Conservation (phyloP, 2,329 filamentous ascomycete species). For the Apiospora kogelbergensis region DNA sequence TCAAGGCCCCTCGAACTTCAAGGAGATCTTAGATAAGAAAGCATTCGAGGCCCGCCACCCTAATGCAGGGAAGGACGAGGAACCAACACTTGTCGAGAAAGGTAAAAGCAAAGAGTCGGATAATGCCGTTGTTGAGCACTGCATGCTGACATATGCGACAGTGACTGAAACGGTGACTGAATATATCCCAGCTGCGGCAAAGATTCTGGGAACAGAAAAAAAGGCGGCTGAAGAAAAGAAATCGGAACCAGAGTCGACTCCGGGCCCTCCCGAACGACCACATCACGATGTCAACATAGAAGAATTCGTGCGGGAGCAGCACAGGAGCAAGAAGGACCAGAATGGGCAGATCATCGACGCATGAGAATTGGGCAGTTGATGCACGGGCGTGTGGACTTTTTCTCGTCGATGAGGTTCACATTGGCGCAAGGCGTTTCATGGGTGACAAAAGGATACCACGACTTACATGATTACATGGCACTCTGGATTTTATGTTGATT, state of each 20-base stretch:
- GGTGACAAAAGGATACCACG: neutral
- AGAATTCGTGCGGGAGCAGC: conserved; percentile 53
- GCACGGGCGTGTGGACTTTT: neutral
- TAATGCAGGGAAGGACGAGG: conserved; percentile 18
- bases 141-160: neutral
- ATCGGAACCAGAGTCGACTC: conserved; percentile 15
- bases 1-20: conserved; percentile 24
- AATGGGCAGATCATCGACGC: conserved; percentile 2
- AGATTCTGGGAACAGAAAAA: conserved; percentile 36
- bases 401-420: neutral
- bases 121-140: neutral
- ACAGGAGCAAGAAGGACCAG: conserved; percentile 40
- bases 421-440: neutral
- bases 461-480: neutral
- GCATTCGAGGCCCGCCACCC: conserved; percentile 35
- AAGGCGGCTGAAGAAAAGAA: conserved; percentile 21
- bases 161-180: conserved; percentile 35
- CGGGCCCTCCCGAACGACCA: conserved; percentile 43
- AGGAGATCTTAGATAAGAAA: conserved; percentile 44
- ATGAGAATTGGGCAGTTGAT: neutral
- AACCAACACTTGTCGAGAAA: conserved; percentile 43
- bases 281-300: conserved; percentile 49
- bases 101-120: conserved; percentile 29
- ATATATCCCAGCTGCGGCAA: conserved; percentile 43
- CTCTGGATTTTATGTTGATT: neutral